Percentiles rank a stretch among this genome's conserved stretches.
phyloP scores from a whole-genome alignment of 768 basidiomycete genomes.

The Tricholoma hemisulphureum region DNA sequence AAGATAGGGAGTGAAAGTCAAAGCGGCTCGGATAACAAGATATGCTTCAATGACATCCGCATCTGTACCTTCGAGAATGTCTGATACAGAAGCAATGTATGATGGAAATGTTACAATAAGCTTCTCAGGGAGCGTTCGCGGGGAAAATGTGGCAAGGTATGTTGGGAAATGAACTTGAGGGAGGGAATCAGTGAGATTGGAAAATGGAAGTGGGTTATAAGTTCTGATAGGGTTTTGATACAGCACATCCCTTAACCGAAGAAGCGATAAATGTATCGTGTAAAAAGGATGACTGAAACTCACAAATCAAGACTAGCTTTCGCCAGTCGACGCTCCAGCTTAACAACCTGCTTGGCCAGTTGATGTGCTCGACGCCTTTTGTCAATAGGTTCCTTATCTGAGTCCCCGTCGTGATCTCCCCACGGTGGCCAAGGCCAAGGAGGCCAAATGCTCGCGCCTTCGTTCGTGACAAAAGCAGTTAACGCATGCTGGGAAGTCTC shows the following conservation, averaged over 20 bases:
- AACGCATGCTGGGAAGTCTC: slow-evolving; percentile 27
- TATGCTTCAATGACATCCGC: slow-evolving; percentile 82
- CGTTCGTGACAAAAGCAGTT: slow-evolving; percentile 30
- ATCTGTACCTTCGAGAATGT: slow-evolving; percentile 65
- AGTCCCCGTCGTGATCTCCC: slow-evolving; percentile 60
- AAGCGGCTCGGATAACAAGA: slow-evolving; percentile 73
- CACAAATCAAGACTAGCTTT: slow-evolving; percentile 78
- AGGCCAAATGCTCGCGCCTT: slow-evolving; percentile 59
- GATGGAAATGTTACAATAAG: slow-evolving; percentile 83
- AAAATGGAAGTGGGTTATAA: slow-evolving; percentile 80
- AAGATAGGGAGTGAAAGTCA: slow-evolving; percentile 66
- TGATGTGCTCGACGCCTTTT: slow-evolving; percentile 53
- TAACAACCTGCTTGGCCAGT: slow-evolving; percentile 69
- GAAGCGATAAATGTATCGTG: background rate
- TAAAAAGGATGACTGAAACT: slow-evolving; percentile 21
- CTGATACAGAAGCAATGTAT: slow-evolving; percentile 65
- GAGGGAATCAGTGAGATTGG: slow-evolving; percentile 65
- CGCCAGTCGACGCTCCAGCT: slow-evolving; percentile 77
- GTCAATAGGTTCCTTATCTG: slow-evolving; percentile 47
- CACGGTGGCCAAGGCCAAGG: slow-evolving; percentile 88
- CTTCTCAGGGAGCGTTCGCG: slow-evolving; percentile 68
- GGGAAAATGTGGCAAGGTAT: slow-evolving; percentile 86
- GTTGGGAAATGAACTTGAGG: slow-evolving; percentile 77
- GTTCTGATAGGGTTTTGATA: slow-evolving; percentile 80
- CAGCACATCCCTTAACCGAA: slow-evolving; percentile 52